Evolutionary conservation across 225 moss, liverwort and hornwort genomes (phyloP), one percentile per base, ranked within the genome.

Genomic region (Asterella californica): DNA sequence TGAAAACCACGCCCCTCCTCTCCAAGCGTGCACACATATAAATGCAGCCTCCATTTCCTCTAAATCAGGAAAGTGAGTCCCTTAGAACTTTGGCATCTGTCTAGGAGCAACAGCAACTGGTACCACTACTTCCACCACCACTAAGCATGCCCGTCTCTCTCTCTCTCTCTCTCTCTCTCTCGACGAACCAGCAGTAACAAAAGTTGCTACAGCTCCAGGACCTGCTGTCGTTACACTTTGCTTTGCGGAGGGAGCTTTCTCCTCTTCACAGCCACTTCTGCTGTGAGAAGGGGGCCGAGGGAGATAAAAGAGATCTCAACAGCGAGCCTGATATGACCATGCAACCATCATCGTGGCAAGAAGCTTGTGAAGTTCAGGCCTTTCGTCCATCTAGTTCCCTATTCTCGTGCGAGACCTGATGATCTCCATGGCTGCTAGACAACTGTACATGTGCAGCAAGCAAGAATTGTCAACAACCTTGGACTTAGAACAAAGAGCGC

Each of bases 11-110:
- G 57, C 75, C 59, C 34, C 49, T 76, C 57, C 30, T 50, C 36
- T 57, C 57, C 75, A 76, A 57, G 55, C 75, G 75, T 76, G 75
- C 75, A 60, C 75, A 76, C 75, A 60, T 60, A 55, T 76, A 76
- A 76, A 76, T 76, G 75, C 34, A 76, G 75, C 36, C 57, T 60
- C 54, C 19, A 55, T 7, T 75, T 15, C 36, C 21, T 57, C 42
- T 38, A 42, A 24, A 8, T 70, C 70, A 45, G 22, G 34, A 70
- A 9, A 25, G 2, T 24, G 4, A 24, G 72, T 27, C 37, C 27
- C 57, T 0, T 42, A n/a, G n/a, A 71, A 46, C 45, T 70, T 70
- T 46, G 70, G 70, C 37, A 72, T 72, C 25, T 38, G 27, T 49
- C 72, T 49, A 9, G 48, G 38, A 1, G 30, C 30, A 33, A 29